Evolutionary conservation across 441 rosid genomes (phyloP).

Genomic region (Erodium moschatum): DNA sequence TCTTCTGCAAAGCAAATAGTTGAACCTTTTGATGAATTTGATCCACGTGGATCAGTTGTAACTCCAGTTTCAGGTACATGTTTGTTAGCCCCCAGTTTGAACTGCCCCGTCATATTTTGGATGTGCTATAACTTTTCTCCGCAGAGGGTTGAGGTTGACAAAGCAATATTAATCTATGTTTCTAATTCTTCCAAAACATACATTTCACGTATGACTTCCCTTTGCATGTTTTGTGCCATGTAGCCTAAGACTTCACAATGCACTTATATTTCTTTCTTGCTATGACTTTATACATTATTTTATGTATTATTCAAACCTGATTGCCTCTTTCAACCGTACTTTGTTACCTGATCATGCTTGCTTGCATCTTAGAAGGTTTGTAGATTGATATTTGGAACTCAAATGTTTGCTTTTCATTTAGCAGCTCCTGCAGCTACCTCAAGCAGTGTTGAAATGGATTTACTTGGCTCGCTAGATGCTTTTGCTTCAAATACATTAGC

Average conservation of each 20-base stretch:
- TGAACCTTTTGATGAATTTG: constrained; percentile 57
- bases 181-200: neutral
- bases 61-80: constrained; percentile 29
- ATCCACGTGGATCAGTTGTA: constrained; percentile 68
- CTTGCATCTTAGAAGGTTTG: constrained; percentile 9
- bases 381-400: constrained; percentile 27
- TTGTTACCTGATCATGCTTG: neutral
- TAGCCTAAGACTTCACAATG: neutral
- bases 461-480: constrained; percentile 75
- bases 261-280: neutral
- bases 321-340: neutral
- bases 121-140: neutral
- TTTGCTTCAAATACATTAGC: constrained; percentile 63
- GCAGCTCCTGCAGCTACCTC: constrained; percentile 39
- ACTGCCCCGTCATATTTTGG: neutral
- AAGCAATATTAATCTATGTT: neutral
- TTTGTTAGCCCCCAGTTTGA: neutral
- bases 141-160: neutral
- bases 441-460: constrained; percentile 60
- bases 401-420: neutral
- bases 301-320: neutral
- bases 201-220: neutral
- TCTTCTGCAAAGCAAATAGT: constrained; percentile 40
- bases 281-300: neutral
- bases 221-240: neutral